Base-by-base conservation (phyloP, 352 stramenopile species). In the Phytopythium ostracodes region DNA sequence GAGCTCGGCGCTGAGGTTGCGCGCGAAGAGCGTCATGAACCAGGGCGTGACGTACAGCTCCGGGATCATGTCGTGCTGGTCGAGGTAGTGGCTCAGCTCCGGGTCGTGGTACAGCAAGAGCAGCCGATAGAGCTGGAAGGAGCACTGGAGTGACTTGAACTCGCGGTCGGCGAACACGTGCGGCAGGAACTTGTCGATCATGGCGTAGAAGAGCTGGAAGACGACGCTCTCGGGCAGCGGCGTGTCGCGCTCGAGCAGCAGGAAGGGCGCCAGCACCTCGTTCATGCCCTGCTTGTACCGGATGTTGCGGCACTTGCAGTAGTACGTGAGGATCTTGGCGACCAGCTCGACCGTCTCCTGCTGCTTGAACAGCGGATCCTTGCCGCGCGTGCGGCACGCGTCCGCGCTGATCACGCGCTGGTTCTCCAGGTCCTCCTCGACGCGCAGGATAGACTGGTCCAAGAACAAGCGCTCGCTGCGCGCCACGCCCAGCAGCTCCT, bases 281-380 rank as follows among this genome's bases (percentile, higher is more conserved):
- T 98, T 97, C 91, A 98, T 96, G 18, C 92, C 92, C 72, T 98
- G 91, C 58, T 98, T 98, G 86, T 98, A 98, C 24, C 75, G 68
- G 55, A 97, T 83, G 42, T 71, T 90, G 51, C 91, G 84, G 56
- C 75, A 81, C 64, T 97, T 97, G 86, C 92, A 97, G 68, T 98
- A 97, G 65, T 95, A 97, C 17, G 92, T 98, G 35, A 98, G 76
- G 57, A 98, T 66, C 64, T 94, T 89, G 12, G 72, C 67, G 56
- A 98, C 74, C 12, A 83, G 65, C 46, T 88, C 86, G 56, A 92
- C 67, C 6, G 90, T 94, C 64, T 88, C 73, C 0, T 76, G 76
- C 59, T 85, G 69, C 43, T 87, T 67, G 64, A 97, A 97, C 35
- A 80, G 71, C 60, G 72, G 66, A 44, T 97, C 87, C 27, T 92